phyloP scores from a whole-genome alignment of 208 protist genomes.

The Acanthamoeba sp. region DNA sequence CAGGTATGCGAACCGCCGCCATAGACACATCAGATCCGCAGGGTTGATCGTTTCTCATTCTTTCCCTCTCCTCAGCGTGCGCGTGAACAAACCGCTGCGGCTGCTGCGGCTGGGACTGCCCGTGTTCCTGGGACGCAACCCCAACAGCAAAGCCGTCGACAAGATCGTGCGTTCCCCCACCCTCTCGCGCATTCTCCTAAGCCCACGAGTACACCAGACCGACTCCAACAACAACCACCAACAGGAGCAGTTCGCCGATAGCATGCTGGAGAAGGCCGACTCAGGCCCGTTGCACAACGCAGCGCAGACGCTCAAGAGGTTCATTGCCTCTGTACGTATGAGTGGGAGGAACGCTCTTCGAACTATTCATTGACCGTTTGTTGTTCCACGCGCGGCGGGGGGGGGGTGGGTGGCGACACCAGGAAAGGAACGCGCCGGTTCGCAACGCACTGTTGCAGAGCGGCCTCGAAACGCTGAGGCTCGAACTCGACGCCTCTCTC shows the following conservation, averaged over 20 bases:
- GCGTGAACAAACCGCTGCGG: background rate
- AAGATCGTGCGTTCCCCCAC: background rate
- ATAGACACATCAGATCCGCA: background rate
- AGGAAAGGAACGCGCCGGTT: background rate
- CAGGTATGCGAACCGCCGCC: background rate
- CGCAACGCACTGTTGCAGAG: background rate
- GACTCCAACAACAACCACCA: too few relatives aligned
- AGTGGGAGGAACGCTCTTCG: too few relatives aligned
- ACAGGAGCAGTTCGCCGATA: background rate
- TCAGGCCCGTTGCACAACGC: background rate
- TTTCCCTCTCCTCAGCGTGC: background rate
- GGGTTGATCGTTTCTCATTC: background rate
- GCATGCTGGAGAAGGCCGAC: background rate
- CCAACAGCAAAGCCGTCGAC: background rate
- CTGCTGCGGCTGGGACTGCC: background rate
- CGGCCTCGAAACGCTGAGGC: background rate
- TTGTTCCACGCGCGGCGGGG: too few relatives aligned
- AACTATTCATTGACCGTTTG: too few relatives aligned
- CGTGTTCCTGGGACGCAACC: background rate
- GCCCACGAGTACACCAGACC: too few relatives aligned
- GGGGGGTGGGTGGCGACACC: too few relatives aligned
- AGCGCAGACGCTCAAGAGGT: background rate
- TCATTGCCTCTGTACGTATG: conserved; percentile 3
- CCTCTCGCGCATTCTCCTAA: too few relatives aligned
- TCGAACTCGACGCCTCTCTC: background rate